These are phyloP conservation scores for Prunus persica DNA, from an alignment of 306 rosid species.

Conservation along the genomic window Prunus_persica_NCBIv2 NC_034010.1:26285501-26286000, in stretches of 20 bases:
- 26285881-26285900: too few species aligned
- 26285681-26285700: slow-evolving; percentile 68
- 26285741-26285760: slow-evolving; percentile 97
- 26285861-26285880: too few species aligned
- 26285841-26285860: too few species aligned
- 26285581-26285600: neutral
- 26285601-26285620: too few species aligned
- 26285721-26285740: slow-evolving; percentile 96
- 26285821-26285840: neutral
- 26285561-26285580: neutral
- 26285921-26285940: too few species aligned
- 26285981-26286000: too few species aligned
- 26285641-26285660: neutral
- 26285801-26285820: neutral
- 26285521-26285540: neutral
- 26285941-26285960: too few species aligned
- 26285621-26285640: neutral
- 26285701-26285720: slow-evolving; percentile 95
- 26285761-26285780: fast-evolving
- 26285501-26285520: neutral
- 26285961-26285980: too few species aligned
- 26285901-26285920: too few species aligned
- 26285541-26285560: neutral
- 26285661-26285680: neutral
- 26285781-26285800: neutral